phyloP scores from a whole-genome alignment of 805 yeast genomes.

The Yamadazyma laniorum region DNA sequence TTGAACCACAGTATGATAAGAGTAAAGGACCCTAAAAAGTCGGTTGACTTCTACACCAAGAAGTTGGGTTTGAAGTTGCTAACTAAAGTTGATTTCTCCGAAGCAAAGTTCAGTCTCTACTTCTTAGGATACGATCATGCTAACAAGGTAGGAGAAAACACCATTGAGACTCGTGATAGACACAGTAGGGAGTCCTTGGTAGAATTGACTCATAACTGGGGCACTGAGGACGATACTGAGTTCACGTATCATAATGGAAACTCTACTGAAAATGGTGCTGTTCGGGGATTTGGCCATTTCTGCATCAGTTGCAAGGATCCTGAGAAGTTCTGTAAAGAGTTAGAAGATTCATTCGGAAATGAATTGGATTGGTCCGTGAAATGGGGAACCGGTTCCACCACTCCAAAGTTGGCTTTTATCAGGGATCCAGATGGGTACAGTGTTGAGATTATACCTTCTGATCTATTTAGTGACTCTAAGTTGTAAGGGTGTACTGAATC shows the following conservation, averaged over 20 bases:
- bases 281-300: slow-evolving; percentile 85
- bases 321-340: slow-evolving; percentile 50
- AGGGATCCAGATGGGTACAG: slow-evolving; percentile 91
- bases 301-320: slow-evolving; percentile 71
- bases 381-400: slow-evolving; percentile 54
- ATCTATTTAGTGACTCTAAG: slow-evolving; percentile 5
- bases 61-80: slow-evolving; percentile 79
- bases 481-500: too few species aligned
- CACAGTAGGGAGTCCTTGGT: slow-evolving; percentile 62
- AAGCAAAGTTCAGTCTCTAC: slow-evolving; percentile 80
- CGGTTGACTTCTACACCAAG: slow-evolving; percentile 75
- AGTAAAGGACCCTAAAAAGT: slow-evolving; percentile 75
- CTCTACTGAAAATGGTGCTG: slow-evolving; percentile 47
- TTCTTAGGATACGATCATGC: slow-evolving; percentile 73
- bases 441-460: slow-evolving; percentile 52
- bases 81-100: slow-evolving; percentile 53
- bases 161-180: slow-evolving; percentile 17
- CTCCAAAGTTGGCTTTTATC: slow-evolving; percentile 61
- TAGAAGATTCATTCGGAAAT: slow-evolving; percentile 44
- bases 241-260: slow-evolving; percentile 86
- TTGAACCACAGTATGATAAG: slow-evolving; percentile 93
- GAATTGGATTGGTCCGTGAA: slow-evolving; percentile 55
- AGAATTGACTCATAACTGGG: slow-evolving; percentile 95
- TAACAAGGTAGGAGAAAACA: slow-evolving; percentile 41
- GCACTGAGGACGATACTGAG: slow-evolving; percentile 76